phyloP scores from a whole-genome alignment of 352 stramenopile genomes.

The Globisporangium parvum region DNA sequence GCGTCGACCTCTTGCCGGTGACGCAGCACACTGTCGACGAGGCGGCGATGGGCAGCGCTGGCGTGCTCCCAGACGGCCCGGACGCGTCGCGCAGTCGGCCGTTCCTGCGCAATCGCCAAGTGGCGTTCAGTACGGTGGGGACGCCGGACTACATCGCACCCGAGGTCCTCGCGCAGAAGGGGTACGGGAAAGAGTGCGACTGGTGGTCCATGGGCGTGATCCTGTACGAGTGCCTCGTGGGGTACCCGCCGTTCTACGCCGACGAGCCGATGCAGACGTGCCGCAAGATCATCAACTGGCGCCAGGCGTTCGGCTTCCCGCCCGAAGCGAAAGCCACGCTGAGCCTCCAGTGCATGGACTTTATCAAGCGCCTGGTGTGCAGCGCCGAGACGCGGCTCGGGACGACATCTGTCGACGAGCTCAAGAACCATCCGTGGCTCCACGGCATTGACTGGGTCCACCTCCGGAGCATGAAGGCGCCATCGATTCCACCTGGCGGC shows the following conservation, averaged over 20 bases:
- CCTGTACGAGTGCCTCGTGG: conserved; percentile 97
- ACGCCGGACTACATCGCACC: conserved; percentile 98
- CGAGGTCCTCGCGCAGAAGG: conserved; percentile 91
- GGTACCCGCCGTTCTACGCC: conserved; percentile 97
- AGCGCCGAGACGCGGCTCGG: conserved; percentile 90
- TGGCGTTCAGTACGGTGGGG: conserved; percentile 96
- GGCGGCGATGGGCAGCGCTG: conserved; percentile 8
- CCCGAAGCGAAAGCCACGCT: conserved; percentile 35
- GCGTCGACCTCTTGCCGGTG: conserved; percentile 66
- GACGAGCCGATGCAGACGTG: conserved; percentile 94
- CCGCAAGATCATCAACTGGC: conserved; percentile 86
- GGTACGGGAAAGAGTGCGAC: conserved; percentile 89
- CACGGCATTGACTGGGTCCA: conserved; percentile 86
- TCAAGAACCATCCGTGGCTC: conserved; percentile 96
- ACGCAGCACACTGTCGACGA: conserved; percentile 62
- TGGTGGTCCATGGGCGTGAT: conserved; percentile 99
- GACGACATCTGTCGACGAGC: conserved; percentile 87
- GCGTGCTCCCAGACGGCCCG: conserved; percentile 8
- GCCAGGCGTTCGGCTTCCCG: conserved; percentile 63
- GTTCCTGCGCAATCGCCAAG: conserved; percentile 66
- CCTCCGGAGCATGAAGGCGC: conserved; percentile 67
- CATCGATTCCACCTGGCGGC: conserved; percentile 75
- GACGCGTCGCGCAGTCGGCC: conserved; percentile 49
- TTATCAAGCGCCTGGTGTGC: conserved; percentile 87
- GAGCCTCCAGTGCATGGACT: conserved; percentile 78